These are phyloP conservation scores for Phytophthora lateralis DNA, from an alignment of 352 stramenopile genomes.

Conservation along the genomic window DNA sequence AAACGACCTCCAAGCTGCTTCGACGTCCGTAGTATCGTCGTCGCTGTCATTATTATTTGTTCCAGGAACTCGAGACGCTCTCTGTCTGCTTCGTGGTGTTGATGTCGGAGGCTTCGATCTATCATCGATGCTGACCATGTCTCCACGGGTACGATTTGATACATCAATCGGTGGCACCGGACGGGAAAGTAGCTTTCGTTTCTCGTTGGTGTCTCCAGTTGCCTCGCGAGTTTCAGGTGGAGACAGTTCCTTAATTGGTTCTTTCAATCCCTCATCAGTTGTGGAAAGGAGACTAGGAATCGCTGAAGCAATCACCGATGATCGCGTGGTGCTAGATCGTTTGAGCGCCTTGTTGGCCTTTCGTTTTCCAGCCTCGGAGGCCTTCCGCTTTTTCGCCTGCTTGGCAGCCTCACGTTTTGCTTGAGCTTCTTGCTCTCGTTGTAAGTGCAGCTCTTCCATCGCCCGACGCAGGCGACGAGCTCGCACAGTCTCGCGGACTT, in stretches of 20 bases:
- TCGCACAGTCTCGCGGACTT: conserved; percentile 46
- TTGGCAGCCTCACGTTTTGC: conserved; percentile 29
- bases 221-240: conserved; percentile 1
- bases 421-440: conserved; percentile 53
- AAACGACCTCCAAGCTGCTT: conserved; percentile 63
- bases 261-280: conserved; percentile 5
- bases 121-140: conserved; percentile 8
- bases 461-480: conserved; percentile 46
- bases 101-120: conserved; percentile 5
- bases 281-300: neutral
- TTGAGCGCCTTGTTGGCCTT: conserved; percentile 22
- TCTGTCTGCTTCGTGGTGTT: conserved; percentile 23
- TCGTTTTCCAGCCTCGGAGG: conserved; percentile 27
- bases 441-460: conserved; percentile 48
- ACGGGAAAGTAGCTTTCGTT: conserved; percentile 9
- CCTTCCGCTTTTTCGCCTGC: conserved; percentile 31
- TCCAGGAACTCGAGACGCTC: conserved; percentile 14
- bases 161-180: conserved; percentile 14
- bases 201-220: conserved; percentile 1
- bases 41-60: conserved; percentile 49
- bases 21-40: conserved; percentile 64
- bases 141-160: conserved; percentile 15
- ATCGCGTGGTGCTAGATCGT: conserved; percentile 19
- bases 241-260: conserved; percentile 1
- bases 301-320: conserved; percentile 18